phyloP scores from a whole-genome alignment of 2,329 filamentous ascomycete genomes.

The Blastomyces silverae region DNA sequence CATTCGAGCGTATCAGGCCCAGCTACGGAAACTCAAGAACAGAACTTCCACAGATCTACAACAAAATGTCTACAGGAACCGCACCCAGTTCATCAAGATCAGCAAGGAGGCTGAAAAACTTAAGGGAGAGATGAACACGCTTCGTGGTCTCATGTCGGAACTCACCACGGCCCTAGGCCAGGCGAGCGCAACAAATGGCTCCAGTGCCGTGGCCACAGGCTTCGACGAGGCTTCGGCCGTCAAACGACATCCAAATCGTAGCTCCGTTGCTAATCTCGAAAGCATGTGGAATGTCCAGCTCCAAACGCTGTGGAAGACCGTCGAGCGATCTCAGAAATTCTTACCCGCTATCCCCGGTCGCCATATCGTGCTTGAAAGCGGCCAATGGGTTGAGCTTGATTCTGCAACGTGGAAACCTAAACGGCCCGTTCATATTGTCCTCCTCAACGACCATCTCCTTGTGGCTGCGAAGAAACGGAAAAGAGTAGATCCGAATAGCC shows the following conservation, averaged over 20 bases:
- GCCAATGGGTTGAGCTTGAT: slow-evolving; percentile 91
- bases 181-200: slow-evolving; percentile 44
- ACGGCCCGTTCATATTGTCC: slow-evolving; percentile 79
- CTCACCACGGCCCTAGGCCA: slow-evolving; percentile 63
- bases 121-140: slow-evolving; percentile 87
- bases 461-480: slow-evolving; percentile 91
- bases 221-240: slow-evolving; percentile 47
- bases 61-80: slow-evolving; percentile 93
- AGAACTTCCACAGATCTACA: slow-evolving; percentile 78
- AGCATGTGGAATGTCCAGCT: slow-evolving; percentile 62
- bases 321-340: slow-evolving; percentile 98
- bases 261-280: slow-evolving; percentile 71
- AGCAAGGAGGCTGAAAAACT: slow-evolving; percentile 98
- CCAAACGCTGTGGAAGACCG: slow-evolving; percentile 85
- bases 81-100: slow-evolving; percentile 98
- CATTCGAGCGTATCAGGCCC: slow-evolving; percentile 72
- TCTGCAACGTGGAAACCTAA: slow-evolving; percentile 94
- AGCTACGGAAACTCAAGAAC: slow-evolving; percentile 67
- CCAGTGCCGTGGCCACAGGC: slow-evolving; percentile 47
- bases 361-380: slow-evolving; percentile 88
- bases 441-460: slow-evolving; percentile 90
- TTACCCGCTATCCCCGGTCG: slow-evolving; percentile 83
- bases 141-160: slow-evolving; percentile 86
- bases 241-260: slow-evolving; percentile 66
- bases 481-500: slow-evolving; percentile 59